phyloP scores from a whole-genome alignment of 768 basidiomycete genomes.

The Sistotremastrum niveocremeum region DNA sequence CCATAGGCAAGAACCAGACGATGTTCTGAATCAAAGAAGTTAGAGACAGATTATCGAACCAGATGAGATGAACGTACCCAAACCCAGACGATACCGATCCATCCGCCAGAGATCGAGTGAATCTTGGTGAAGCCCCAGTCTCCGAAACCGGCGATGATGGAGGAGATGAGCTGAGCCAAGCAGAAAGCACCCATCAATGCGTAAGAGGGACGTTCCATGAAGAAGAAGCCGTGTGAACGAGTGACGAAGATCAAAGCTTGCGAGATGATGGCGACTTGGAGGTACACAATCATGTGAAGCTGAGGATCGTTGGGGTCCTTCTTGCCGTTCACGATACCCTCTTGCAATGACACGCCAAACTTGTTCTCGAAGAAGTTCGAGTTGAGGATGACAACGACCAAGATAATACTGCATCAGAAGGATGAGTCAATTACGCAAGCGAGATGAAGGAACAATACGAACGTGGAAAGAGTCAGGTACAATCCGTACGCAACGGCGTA shows the following conservation, averaged over 20 bases:
- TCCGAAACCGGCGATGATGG: slow-evolving; percentile 89
- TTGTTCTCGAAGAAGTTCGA: slow-evolving; percentile 82
- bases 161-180: slow-evolving; percentile 85
- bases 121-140: slow-evolving; percentile 93
- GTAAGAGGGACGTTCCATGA: slow-evolving; percentile 86
- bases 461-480: slow-evolving; percentile 89
- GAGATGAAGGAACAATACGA: slow-evolving; percentile 16
- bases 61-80: slow-evolving; percentile 47
- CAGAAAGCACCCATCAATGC: slow-evolving; percentile 87
- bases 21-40: slow-evolving; percentile 51
- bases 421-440: slow-evolving; percentile 4
- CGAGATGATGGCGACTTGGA: slow-evolving; percentile 97
- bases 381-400: slow-evolving; percentile 75
- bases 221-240: slow-evolving; percentile 90
- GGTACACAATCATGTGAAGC: slow-evolving; percentile 83
- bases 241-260: slow-evolving; percentile 97
- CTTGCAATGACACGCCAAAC: slow-evolving; percentile 55
- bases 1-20: slow-evolving; percentile 90
- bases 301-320: slow-evolving; percentile 49
- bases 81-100: slow-evolving; percentile 97
- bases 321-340: slow-evolving; percentile 9
- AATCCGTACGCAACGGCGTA: slow-evolving; percentile 93
- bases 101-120: slow-evolving; percentile 67
- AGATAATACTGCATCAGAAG: slow-evolving; percentile 38
- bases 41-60: not conserved